Conservation (phyloP, 805 yeast species). For the Spathaspora hagerdaliae region DNA sequence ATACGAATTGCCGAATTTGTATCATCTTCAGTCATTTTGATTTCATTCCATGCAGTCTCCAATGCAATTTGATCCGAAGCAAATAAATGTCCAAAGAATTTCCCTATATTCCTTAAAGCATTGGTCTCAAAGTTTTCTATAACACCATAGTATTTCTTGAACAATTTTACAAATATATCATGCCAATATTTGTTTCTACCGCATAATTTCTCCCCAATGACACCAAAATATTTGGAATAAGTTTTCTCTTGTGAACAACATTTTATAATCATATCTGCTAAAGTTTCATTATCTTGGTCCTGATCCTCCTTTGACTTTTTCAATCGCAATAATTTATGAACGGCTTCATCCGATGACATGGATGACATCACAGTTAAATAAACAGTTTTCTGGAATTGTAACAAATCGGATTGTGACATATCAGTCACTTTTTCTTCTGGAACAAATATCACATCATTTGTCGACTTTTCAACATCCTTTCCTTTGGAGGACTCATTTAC, state of each 20-base stretch:
- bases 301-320: constrained; percentile 13
- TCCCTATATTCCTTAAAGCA: constrained; percentile 73
- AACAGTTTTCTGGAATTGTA: constrained; percentile 68
- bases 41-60: constrained; percentile 46
- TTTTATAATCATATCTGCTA: constrained; percentile 71
- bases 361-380: constrained; percentile 85
- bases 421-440: constrained; percentile 44
- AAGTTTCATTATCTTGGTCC: constrained; percentile 44
- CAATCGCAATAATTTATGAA: constrained; percentile 70
- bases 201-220: constrained; percentile 65
- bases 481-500: constrained; percentile 6
- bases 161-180: constrained; percentile 46
- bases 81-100: constrained; percentile 80
- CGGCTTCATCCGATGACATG: constrained; percentile 89
- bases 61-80: constrained; percentile 68
- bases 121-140: constrained; percentile 69
- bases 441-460: constrained; percentile 8
- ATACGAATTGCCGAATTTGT: constrained; percentile 82
- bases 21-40: constrained; percentile 62
- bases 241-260: constrained; percentile 84
- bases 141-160: constrained; percentile 50
- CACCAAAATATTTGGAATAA: constrained; percentile 81
- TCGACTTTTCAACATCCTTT: constrained; percentile 14
- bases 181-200: constrained; percentile 54
- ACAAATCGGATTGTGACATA: constrained; percentile 60